A percentile compares a stretch with the other conserved stretches of the same genome.
Conservation (phyloP, 2,329 filamentous ascomycete species). For the Venturia aucupariae region DNA sequence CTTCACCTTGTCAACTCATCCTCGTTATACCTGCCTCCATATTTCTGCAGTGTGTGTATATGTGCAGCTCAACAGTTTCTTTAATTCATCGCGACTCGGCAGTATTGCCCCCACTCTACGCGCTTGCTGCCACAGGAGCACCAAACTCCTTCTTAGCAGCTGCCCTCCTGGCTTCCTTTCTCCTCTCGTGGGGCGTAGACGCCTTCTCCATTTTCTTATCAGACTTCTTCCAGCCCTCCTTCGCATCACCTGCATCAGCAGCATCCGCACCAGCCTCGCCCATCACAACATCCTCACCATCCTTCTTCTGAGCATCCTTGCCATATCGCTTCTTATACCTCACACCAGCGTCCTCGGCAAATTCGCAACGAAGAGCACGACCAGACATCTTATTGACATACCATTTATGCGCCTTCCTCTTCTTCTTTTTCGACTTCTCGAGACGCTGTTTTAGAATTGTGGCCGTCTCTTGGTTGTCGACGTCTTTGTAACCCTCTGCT, state of each 20-base stretch:
- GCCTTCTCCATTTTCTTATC: conserved; percentile 18
- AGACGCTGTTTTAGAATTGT: not conserved
- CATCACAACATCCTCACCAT: conserved; percentile 20
- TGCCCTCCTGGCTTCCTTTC: conserved; percentile 23
- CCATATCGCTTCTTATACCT: conserved; percentile 92
- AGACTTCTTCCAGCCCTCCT: conserved; percentile 20
- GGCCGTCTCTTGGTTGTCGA: not conserved
- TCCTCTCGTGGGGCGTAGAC: conserved; percentile 19
- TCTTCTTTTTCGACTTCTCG: conserved; percentile 25
- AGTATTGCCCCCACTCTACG: not conserved
- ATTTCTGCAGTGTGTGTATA: too few relatives aligned
- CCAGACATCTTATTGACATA: conserved; percentile 81
- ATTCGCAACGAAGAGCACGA: conserved; percentile 76
- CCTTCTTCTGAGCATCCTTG: conserved; percentile 45
- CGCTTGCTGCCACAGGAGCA: not conserved
- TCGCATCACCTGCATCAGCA: conserved; percentile 18
- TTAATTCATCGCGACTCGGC: not conserved
- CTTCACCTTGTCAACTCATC: not conserved
- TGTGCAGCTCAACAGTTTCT: not conserved
- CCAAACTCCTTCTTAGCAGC: not conserved
- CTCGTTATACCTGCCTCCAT: not conserved
- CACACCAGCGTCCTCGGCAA: conserved; percentile 80
- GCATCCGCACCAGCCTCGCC: conserved; percentile 22
- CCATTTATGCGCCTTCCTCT: conserved; percentile 50
- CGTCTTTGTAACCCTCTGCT: conserved; percentile 23